Conservation (phyloP, 129 eudicot genomes). For the Flaveria trinervia region DNA sequence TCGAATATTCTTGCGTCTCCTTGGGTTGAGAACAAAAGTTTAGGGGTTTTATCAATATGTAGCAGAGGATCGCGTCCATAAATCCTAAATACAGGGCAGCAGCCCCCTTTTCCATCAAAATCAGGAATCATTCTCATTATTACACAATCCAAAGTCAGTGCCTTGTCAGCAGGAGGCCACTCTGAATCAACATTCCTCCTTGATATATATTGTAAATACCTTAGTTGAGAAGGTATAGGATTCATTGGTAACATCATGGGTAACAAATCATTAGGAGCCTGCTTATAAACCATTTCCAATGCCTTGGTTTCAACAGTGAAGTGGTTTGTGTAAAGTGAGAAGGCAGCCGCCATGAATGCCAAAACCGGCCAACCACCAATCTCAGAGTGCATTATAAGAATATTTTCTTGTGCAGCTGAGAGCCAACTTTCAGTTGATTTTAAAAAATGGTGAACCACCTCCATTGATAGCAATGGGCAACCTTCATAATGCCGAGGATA, state of each 20-base stretch:
- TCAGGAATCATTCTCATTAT: conserved; percentile 77
- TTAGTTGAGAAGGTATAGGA: conserved; percentile 78
- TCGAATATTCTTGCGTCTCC: conserved; percentile 67
- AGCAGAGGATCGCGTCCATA: conserved; percentile 75
- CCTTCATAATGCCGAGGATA: conserved; percentile 87
- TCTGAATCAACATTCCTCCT: conserved; percentile 66
- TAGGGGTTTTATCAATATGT: conserved; percentile 60
- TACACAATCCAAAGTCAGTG: conserved; percentile 74
- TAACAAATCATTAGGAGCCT: conserved; percentile 69
- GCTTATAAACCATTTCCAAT: conserved; percentile 74
- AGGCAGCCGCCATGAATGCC: conserved; percentile 86
- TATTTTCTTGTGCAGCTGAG: conserved; percentile 57
- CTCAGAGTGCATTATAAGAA: conserved; percentile 78
- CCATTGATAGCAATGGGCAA: conserved; percentile 72
- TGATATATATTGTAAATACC: conserved; percentile 77
- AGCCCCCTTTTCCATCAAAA: conserved; percentile 75
- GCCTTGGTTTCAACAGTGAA: conserved; percentile 62
- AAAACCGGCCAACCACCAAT: conserved; percentile 89
- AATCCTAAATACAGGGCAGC: conserved; percentile 75
- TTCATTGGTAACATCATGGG: conserved; percentile 55
- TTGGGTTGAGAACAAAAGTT: conserved; percentile 75
- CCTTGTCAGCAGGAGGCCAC: conserved; percentile 83
- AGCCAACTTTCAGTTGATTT: conserved; percentile 88
- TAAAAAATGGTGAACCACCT: conserved; percentile 75
- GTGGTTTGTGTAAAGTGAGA: conserved; percentile 57